phyloP scores from a whole-genome alignment of 176 grass and related monocot genomes.

The Aegilops umbellulata region DNA sequence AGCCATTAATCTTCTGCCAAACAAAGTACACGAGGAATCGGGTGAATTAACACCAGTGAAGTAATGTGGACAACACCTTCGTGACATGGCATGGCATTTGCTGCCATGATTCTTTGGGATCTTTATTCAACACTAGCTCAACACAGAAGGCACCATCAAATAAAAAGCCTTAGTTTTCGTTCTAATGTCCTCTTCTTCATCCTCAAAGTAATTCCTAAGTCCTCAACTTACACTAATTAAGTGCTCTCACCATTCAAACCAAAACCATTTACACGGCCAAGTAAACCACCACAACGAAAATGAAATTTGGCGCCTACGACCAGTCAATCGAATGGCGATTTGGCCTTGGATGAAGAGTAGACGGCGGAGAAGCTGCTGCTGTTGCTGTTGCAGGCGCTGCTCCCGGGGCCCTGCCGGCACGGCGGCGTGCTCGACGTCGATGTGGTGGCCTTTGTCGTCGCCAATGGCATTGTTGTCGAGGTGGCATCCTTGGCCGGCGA shows the following conservation, averaged over 20 bases:
- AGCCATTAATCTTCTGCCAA: no score
- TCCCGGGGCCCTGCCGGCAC: background rate
- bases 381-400: conserved; percentile 12
- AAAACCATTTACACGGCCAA: background rate
- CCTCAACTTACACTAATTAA: background rate
- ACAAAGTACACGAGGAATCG: no score
- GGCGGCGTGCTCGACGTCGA: conserved; percentile 45
- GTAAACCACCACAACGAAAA: no score
- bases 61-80: no score
- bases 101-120: no score
- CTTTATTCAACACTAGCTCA: no score
- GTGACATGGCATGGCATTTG: no score
- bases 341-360: conserved; percentile 57
- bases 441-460: background rate
- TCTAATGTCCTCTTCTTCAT: no score
- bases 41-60: no score
- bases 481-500: background rate
- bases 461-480: background rate
- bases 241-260: background rate
- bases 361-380: conserved; percentile 49
- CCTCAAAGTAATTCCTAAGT: conserved; percentile 21
- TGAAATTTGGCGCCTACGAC: background rate
- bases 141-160: no score
- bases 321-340: conserved; percentile 49
- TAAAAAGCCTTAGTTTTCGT: no score